Base-by-base conservation (phyloP, 768 basidiomycete genomes). In the Calocybe cyanea region DNA sequence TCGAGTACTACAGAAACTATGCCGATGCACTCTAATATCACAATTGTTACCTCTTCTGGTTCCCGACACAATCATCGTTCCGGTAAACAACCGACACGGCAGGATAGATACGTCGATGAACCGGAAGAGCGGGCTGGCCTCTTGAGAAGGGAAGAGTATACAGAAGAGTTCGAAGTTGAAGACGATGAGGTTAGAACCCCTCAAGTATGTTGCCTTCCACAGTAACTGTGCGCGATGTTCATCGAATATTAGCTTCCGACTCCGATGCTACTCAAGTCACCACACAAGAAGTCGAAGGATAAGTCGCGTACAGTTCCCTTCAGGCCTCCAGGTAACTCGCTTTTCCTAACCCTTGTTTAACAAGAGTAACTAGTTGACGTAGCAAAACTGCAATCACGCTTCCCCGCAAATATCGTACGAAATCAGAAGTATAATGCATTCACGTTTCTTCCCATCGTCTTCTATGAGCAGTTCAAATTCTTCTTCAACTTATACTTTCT, bases 381-480 rank as follows among this genome's bases (percentile, higher is more conserved):
- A 87, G 88, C 87, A 14, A 91, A 87, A 64, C 56, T 83, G 10
- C 86, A 83, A 55, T 75, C 73, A 24, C 73, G 71, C 52, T 91
- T 80, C 52, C 85, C 95, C 14, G 77, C 93, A 23, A 99, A 99
- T 66, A 84, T 86, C 38, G 90, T 96, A 45, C 85, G 90, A 56
- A 99, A 99, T 58, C 95, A 98, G 66, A 99, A 99, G 71, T 98
- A 98, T 76, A 95, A 94, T 62, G 74, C 88, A 43, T 79, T 91
- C 69, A 92, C 90, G n/a, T 99, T 99, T 73, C 78, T 99, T 8
- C 96, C 96, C 2, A 80, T 97, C 53, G 94, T 98, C 36, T 81
- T 98, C 63, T 98, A 97, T 65, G 94, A 98, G 64, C 95, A 98
- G 63, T 99, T 98, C 85, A 98, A 97, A 67, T 97, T 95, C 75